A percentile compares a stretch with the other conserved stretches of the same genome.
Evolutionary conservation across 805 yeast genomes (phyloP).

Genomic region (Millerozyma miso): DNA sequence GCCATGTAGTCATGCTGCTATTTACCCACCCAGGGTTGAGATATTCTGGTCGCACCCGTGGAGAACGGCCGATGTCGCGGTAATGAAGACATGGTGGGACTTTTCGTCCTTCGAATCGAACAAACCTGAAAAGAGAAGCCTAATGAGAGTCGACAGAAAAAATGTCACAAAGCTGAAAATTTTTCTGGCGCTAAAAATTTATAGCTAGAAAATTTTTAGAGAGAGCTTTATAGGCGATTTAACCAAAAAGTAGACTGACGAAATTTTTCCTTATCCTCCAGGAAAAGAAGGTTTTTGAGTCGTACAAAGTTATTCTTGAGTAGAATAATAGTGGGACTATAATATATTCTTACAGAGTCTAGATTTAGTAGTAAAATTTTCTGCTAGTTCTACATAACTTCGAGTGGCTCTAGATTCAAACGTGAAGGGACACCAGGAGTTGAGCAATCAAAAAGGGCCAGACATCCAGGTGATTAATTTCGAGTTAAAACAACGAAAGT

Average conservation of each 20-base stretch:
- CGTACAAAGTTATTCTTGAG: not conserved
- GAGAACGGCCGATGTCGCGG: not conserved
- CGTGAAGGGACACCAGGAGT: not conserved
- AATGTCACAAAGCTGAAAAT: constrained; percentile 1
- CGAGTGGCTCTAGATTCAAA: not conserved
- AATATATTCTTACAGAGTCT: not conserved
- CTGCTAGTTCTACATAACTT: not conserved
- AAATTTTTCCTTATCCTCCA: not conserved
- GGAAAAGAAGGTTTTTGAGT: not conserved
- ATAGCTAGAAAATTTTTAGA: constrained; percentile 2
- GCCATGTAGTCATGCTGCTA: not conserved
- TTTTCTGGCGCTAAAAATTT: constrained; percentile 2
- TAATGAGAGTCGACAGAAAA: not conserved
- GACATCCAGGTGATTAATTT: not conserved
- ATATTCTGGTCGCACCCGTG: not conserved
- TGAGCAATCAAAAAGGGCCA: not conserved
- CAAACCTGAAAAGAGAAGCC: not conserved
- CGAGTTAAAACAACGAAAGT: too few relatives aligned
- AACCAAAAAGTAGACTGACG: not conserved
- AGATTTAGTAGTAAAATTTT: not conserved
- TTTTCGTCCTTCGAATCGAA: not conserved
- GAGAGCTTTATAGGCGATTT: not conserved
- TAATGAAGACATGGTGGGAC: not conserved
- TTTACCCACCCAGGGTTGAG: not conserved
- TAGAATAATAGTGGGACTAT: not conserved